Conservation (phyloP, 1,284 basidiomycete species). For the Sanghuangporus sanghuang region DNA sequence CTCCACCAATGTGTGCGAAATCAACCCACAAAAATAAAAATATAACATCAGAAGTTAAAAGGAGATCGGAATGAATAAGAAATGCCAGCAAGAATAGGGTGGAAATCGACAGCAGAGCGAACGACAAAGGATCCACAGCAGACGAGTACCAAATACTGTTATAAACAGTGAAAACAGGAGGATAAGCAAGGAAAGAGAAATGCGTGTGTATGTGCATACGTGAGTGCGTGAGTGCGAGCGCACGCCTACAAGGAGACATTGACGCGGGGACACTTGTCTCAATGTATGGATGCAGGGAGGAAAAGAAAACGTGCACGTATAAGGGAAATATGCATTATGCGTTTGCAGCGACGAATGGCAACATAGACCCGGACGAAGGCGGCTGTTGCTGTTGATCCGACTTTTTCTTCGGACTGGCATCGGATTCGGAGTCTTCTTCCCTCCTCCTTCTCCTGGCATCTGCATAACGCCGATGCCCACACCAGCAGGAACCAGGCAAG, state of each 20-base stretch:
- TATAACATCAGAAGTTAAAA: background rate
- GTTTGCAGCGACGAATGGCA: background rate
- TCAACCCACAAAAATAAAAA: background rate
- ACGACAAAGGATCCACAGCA: background rate
- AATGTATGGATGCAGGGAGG: background rate
- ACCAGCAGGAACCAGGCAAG: background rate
- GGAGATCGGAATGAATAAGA: background rate
- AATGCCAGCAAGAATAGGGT: background rate
- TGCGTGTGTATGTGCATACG: background rate
- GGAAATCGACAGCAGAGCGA: background rate
- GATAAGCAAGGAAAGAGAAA: background rate
- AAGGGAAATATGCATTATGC: background rate
- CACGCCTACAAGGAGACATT: background rate
- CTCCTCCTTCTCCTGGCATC: background rate
- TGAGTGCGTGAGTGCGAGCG: background rate
- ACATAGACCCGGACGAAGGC: background rate
- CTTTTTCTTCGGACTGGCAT: constrained; percentile 9
- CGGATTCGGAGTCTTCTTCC: background rate
- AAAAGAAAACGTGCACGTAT: background rate
- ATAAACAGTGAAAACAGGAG: background rate
- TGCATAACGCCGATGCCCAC: background rate
- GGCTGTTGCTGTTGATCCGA: background rate
- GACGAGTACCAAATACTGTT: background rate
- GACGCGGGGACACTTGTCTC: background rate
- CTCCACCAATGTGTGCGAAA: background rate